Evolutionary conservation across 2,329 filamentous ascomycete species (phyloP), one percentile per base, ranked within the genome.

Genomic region (Monosporascus sp.): DNA sequence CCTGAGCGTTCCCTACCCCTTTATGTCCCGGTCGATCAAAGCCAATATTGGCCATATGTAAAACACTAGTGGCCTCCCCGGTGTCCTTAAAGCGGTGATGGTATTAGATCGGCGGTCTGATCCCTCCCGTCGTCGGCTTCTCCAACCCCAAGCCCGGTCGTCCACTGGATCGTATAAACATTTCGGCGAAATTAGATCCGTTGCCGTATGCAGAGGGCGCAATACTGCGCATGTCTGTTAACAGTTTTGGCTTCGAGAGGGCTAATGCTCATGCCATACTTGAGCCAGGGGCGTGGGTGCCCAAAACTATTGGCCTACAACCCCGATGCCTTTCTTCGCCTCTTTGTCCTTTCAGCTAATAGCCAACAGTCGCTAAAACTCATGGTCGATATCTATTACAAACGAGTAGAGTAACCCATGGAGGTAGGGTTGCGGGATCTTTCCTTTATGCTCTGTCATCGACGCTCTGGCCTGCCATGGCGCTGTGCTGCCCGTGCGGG

Each of bases 191-290:
- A 26, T 20, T 20, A 1, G 31, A 43, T 2, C 45, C 47, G 3
- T 49, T 49, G 3, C 55, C 51, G 6, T 35, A 49, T 5, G 22
- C 38, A 7, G 52, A 45, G 9, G 37, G 27, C 7, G 26, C n/a
- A 26, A 43, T 19, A 8, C 52, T 40, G 11, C 49, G 56, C 5
- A 48, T 55, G 3, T 56, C 56, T 1, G 37, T 60, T 9, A 58
- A 57, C 26, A 54, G 37, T 41, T 61, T 61, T 31, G 59, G 59
- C 2, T 60, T 55, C 24, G 56, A 58, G 2, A 55, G 58, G 17
- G 55, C 58, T 6, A 60, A 60, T 43, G 55, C 54, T 7, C 59
- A 58, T 8, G 38, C 46, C 1, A 65, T 70, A 26, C 58, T 74
- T 35, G 45, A 58, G 14, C 26, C 26, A 17, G 24, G 50, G 47